phyloP scores from a whole-genome alignment of 2,329 filamentous ascomycete species.

The Pseudopithomyces chartarum region DNA sequence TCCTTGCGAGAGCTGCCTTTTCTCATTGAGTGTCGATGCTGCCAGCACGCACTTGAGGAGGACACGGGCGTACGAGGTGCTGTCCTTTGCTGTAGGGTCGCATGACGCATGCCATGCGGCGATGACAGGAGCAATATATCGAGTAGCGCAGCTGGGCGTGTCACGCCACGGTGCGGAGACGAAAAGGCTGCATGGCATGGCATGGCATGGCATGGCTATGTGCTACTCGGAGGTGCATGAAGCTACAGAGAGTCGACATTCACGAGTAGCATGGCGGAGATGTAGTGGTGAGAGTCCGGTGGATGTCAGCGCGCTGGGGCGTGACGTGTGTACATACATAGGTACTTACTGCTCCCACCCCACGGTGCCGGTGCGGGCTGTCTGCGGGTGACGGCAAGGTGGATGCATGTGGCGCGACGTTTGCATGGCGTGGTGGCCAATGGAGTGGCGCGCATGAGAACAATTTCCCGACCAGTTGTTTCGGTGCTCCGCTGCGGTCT shows the following conservation, averaged over 20 bases:
- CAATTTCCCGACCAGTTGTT: constrained; percentile 7
- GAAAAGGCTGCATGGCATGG: too few relatives aligned
- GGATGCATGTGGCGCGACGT: constrained; percentile 1
- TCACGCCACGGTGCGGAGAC: too few relatives aligned
- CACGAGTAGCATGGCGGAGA: not conserved
- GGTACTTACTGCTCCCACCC: not conserved
- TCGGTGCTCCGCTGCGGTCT: constrained; percentile 1
- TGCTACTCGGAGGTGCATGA: too few relatives aligned
- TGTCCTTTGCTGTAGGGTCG: not conserved
- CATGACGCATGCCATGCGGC: too few relatives aligned
- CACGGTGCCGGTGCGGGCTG: not conserved
- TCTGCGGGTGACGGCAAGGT: not conserved
- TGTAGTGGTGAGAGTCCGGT: not conserved
- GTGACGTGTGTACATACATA: too few relatives aligned
- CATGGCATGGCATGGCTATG: too few relatives aligned
- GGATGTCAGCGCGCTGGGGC: not conserved
- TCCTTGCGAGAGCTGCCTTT: constrained; percentile 31
- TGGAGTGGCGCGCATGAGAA: constrained; percentile 7
- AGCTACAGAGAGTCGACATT: too few relatives aligned
- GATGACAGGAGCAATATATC: too few relatives aligned
- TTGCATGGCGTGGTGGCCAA: constrained; percentile 3
- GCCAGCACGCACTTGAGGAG: constrained; percentile 38
- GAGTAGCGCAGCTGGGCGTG: too few relatives aligned
- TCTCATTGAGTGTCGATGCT: constrained; percentile 41
- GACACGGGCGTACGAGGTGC: constrained; percentile 9